Percentiles rank a stretch among this genome's conserved stretches.
Conservation (phyloP, 495 filamentous ascomycete species). For the Xylaria longipes region DNA sequence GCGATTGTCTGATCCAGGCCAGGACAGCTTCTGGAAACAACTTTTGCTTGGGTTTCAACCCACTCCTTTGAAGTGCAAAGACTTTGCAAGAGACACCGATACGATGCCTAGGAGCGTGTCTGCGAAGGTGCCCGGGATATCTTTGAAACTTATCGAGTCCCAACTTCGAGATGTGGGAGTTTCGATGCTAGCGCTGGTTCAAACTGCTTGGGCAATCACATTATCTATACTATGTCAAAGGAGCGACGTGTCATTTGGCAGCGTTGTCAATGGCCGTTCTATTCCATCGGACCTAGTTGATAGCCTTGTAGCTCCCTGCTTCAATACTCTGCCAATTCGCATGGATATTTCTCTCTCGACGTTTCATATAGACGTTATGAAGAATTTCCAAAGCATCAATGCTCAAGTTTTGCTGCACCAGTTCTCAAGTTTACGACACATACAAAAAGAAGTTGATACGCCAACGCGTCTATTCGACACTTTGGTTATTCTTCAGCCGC, state of each 20-base stretch:
- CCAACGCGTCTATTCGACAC: conserved; percentile 71
- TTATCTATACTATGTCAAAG: conserved; percentile 58
- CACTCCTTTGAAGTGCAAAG: conserved; percentile 43
- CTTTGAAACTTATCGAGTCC: conserved; percentile 54
- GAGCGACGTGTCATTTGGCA: conserved; percentile 81
- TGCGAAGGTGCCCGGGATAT: conserved; percentile 10
- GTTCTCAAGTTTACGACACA: conserved; percentile 69
- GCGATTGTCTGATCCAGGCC: conserved; percentile 35
- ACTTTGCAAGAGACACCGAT: conserved; percentile 7
- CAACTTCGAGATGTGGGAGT: conserved; percentile 58
- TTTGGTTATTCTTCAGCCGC: conserved; percentile 73
- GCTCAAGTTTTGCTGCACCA: conserved; percentile 66
- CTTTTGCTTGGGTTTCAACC: conserved; percentile 59
- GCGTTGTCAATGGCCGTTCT: conserved; percentile 75
- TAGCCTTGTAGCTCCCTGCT: conserved; percentile 80
- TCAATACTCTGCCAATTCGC: conserved; percentile 86
- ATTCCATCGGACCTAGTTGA: conserved; percentile 68
- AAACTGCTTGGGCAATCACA: conserved; percentile 71
- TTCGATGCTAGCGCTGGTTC: conserved; percentile 67
- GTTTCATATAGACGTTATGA: conserved; percentile 59
- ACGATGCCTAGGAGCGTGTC: conserved; percentile 12
- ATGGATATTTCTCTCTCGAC: conserved; percentile 53
- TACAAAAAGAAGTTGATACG: conserved; percentile 54
- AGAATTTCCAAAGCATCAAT: conserved; percentile 62
- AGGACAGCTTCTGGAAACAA: conserved; percentile 67